Percentiles rank a stretch among this genome's conserved stretches.
These are phyloP conservation scores for Melaleuca alternifolia DNA, from an alignment of 345 rosid species.

Conservation along the genomic window DNA sequence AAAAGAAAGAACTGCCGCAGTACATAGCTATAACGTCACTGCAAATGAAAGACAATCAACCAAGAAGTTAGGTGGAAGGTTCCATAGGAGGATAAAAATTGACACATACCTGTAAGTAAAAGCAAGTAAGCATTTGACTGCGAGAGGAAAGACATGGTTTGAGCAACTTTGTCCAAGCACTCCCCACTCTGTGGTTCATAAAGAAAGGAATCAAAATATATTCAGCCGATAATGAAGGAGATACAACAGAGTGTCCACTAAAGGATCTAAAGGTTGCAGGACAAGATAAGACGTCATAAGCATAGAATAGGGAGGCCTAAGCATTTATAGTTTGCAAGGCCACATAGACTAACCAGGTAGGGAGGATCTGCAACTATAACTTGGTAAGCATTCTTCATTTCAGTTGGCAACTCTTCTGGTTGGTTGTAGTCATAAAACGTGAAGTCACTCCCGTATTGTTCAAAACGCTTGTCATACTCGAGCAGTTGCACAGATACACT, in stretches of 20 bases:
- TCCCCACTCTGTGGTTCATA: constrained; percentile 61
- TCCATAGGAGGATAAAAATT: background rate
- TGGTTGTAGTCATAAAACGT: constrained; percentile 71
- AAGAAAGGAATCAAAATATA: background rate
- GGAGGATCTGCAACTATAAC: constrained; percentile 94
- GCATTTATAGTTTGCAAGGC: background rate
- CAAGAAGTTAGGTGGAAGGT: background rate
- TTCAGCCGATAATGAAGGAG: background rate
- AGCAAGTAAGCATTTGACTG: constrained; percentile 42
- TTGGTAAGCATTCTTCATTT: constrained; percentile 48
- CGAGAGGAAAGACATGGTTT: constrained; percentile 58
- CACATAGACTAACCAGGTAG: constrained; percentile 45
- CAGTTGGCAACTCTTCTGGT: constrained; percentile 51
- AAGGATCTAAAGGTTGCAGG: background rate
- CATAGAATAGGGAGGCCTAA: background rate
- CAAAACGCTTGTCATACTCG: constrained; percentile 75
- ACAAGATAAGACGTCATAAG: background rate
- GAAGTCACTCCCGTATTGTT: constrained; percentile 64
- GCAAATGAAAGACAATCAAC: background rate
- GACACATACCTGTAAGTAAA: constrained; percentile 71
- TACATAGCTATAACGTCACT: background rate
- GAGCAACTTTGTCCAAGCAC: constrained; percentile 69
- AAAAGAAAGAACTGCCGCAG: background rate
- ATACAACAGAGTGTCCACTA: background rate
- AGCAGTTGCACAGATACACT: constrained; percentile 41